Conservation (phyloP, 2,329 filamentous ascomycete genomes). For the Diplodia seriata region DNA sequence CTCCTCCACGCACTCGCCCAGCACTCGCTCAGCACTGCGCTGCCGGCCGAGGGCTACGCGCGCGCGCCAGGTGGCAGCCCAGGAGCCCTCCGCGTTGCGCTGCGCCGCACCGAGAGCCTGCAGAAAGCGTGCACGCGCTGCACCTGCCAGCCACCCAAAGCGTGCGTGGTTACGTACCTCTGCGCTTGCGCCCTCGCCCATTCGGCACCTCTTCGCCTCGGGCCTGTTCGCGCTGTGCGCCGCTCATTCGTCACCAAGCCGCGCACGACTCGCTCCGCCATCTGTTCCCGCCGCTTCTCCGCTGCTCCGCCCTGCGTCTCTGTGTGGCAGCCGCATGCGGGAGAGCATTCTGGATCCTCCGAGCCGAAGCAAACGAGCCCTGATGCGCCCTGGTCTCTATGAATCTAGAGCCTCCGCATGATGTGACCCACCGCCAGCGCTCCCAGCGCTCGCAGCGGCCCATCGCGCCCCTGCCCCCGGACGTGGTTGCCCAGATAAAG, state of each 20-base stretch:
- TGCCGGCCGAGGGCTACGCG: neutral
- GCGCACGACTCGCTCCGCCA: conserved; percentile 25
- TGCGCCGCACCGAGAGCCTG: conserved; percentile 5
- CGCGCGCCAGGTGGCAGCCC: conserved; percentile 22
- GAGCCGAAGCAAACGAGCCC: conserved; percentile 10
- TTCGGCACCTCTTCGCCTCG: conserved; percentile 8
- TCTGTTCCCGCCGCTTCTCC: conserved; percentile 12
- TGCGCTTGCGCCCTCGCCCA: conserved; percentile 18
- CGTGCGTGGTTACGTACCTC: neutral
- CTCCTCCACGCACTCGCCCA: conserved; percentile 15
- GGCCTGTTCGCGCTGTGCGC: conserved; percentile 11
- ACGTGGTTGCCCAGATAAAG: conserved; percentile 79
- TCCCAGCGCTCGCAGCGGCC: conserved; percentile 33
- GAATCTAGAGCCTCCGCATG: conserved; percentile 23
- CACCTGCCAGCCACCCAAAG: neutral
- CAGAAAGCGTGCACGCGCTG: conserved; percentile 7
- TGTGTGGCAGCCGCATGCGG: conserved; percentile 11
- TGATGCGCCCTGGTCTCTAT: conserved; percentile 17
- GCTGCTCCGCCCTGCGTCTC: conserved; percentile 12
- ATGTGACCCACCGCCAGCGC: conserved; percentile 22
- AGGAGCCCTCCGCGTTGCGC: conserved; percentile 23
- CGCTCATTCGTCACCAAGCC: conserved; percentile 12
- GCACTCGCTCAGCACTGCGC: neutral
- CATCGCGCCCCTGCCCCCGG: conserved; percentile 72
- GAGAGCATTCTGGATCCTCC: conserved; percentile 14